phyloP scores from a whole-genome alignment of 2,329 filamentous ascomycete species.

The Plenodomus tracheiphilus region DNA sequence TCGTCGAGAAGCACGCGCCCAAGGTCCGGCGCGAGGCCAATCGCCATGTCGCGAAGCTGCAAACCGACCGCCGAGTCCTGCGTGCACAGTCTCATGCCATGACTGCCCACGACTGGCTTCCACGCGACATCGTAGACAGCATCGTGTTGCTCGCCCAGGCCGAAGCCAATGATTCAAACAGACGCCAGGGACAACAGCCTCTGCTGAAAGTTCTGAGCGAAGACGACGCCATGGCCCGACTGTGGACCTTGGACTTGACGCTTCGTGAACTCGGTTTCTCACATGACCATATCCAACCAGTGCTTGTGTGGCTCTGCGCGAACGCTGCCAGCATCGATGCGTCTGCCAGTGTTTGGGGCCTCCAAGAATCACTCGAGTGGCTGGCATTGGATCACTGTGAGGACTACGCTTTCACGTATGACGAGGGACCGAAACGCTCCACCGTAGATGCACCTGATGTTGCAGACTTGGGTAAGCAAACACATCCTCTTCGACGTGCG shows the following conservation, averaged over 20 bases:
- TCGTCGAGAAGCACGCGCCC: slow-evolving; percentile 80
- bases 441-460: slow-evolving; percentile 16
- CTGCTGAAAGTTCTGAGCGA: slow-evolving; percentile 59
- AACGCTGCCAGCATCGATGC: slow-evolving; percentile 54
- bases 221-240: slow-evolving; percentile 75
- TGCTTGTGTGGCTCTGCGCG: slow-evolving; percentile 41
- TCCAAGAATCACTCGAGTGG: slow-evolving; percentile 89
- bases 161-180: slow-evolving; percentile 60
- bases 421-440: slow-evolving; percentile 20
- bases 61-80: slow-evolving; percentile 83
- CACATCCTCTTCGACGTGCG: no score
- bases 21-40: slow-evolving; percentile 79
- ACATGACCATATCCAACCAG: slow-evolving; percentile 32
- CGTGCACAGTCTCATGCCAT: slow-evolving; percentile 76
- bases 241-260: slow-evolving; percentile 83
- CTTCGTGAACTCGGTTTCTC: slow-evolving; percentile 72
- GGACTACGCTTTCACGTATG: slow-evolving; percentile 72
- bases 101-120: slow-evolving; percentile 76
- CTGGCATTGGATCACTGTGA: slow-evolving; percentile 74
- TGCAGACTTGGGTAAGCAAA: not conserved
- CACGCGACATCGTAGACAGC: slow-evolving; percentile 75
- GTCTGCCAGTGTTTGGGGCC: slow-evolving; percentile 70
- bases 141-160: slow-evolving; percentile 73
- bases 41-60: slow-evolving; percentile 75
- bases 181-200: slow-evolving; percentile 44